Evolutionary conservation across 2,329 filamentous ascomycete species (phyloP), one percentile per base, ranked within the genome.

Genomic region (Talaromyces amestolkiae): DNA sequence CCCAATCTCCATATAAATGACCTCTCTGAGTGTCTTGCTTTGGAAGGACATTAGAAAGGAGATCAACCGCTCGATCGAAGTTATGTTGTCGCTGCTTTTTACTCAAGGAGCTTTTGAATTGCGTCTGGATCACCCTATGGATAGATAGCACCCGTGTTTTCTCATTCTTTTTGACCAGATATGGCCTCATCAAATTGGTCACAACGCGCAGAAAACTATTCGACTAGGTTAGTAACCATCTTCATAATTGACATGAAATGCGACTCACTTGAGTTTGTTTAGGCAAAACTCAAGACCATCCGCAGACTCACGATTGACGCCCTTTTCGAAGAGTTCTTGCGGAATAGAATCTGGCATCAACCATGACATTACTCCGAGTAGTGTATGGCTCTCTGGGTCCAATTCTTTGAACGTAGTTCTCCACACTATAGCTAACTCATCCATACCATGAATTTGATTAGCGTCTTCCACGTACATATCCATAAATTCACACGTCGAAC

Each of bases 51-150:
- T 41, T 41, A 41, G n/a, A 41, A 41, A 41, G 39, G 15, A 41
- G 39, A 41, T 17, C 39, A 41, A 41, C 39, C 5, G 39, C 39
- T 41, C 15, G 39, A 41, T 41, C 39, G n/a, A 41, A 41, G 39
- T 15, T n/a, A 15, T 41, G 5, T 41, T 41, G 39, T 41, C 39
- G 39, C 39, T 41, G 41, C 22, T 19, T 10, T 19, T 10, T 6
- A 35, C n/a, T 39, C 15, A 51, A 51, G 33, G 22, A 61, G 27
- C 27, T 27, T 47, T 51, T 61, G n/a, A 61, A 51, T 35, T 51
- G 43, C 27, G 43, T 61, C 58, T 61, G 58, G 27, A 51, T 47
- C 19, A 51, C 35, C 27, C 31, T 51, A 51, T 51, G 58, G n/a
- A 51, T 49, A 33, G 41, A 47, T 8, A 61, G 41, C 19, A 45